phyloP scores from a whole-genome alignment of 179 eudicot genomes.

The Sideroxylon spinosum region DNA sequence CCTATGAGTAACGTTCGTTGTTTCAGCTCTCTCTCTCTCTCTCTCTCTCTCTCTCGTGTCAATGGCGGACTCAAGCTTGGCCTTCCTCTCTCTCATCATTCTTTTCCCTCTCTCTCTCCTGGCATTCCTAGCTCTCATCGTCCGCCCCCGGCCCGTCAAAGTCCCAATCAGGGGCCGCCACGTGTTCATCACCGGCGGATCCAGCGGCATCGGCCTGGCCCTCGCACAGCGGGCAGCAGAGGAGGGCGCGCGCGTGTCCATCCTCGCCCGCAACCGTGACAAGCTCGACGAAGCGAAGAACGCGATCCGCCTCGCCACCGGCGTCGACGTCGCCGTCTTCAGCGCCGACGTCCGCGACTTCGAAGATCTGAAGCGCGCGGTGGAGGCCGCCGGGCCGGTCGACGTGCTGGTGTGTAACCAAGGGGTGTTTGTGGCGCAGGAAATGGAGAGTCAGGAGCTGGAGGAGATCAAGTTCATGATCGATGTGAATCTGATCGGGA shows the following conservation, averaged over 20 bases:
- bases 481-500: constrained; percentile 77
- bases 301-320: constrained; percentile 45
- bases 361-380: constrained; percentile 40
- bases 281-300: constrained; percentile 55
- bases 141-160: constrained; percentile 54
- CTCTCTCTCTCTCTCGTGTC: constrained; percentile 8
- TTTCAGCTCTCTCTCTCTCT: not conserved
- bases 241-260: constrained; percentile 67
- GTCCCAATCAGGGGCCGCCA: constrained; percentile 79
- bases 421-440: constrained; percentile 63
- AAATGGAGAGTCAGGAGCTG: constrained; percentile 45
- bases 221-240: constrained; percentile 61
- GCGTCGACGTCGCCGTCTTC: constrained; percentile 49
- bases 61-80: constrained; percentile 25
- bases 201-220: constrained; percentile 93
- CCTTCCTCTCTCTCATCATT: constrained; percentile 36
- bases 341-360: constrained; percentile 71
- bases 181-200: constrained; percentile 91
- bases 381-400: constrained; percentile 55
- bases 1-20: not conserved
- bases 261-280: constrained; percentile 53
- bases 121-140: constrained; percentile 51
- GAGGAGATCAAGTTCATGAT: constrained; percentile 65
- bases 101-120: constrained; percentile 51
- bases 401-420: constrained; percentile 85